phyloP scores from a whole-genome alignment of 495 filamentous ascomycete species.

The Aspergillus cavernicola region DNA sequence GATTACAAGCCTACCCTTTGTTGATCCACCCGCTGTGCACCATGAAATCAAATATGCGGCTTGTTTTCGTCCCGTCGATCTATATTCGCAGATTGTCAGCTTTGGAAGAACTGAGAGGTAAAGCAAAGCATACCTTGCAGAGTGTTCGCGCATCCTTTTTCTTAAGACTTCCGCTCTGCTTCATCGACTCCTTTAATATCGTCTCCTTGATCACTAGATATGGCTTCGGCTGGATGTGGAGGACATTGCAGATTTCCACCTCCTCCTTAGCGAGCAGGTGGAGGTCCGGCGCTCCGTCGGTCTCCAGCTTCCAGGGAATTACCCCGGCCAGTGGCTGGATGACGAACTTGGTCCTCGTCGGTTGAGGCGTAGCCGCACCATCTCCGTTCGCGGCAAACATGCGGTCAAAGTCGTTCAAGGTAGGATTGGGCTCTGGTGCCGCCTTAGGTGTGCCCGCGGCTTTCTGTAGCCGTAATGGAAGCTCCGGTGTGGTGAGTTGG shows the following conservation, averaged over 20 bases:
- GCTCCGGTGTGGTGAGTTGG: slow-evolving; percentile 71
- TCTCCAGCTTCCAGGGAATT: slow-evolving; percentile 63
- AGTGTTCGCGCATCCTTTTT: slow-evolving; percentile 81
- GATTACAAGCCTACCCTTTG: slow-evolving; percentile 50
- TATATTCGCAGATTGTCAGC: slow-evolving; percentile 25
- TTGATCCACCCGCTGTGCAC: slow-evolving; percentile 88
- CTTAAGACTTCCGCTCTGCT: slow-evolving; percentile 79
- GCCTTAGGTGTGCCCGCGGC: slow-evolving; percentile 31
- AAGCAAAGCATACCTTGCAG: slow-evolving; percentile 52
- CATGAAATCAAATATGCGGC: slow-evolving; percentile 89
- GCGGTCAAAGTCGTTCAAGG: slow-evolving; percentile 42
- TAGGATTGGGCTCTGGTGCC: slow-evolving; percentile 31
- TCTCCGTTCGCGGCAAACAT: slow-evolving; percentile 43
- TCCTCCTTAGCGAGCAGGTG: slow-evolving; percentile 87
- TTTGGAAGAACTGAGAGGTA: background rate
- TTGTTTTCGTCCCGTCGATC: slow-evolving; percentile 63
- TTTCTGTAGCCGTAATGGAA: slow-evolving; percentile 57
- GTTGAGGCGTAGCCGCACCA: slow-evolving; percentile 31
- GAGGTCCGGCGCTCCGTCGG: slow-evolving; percentile 72
- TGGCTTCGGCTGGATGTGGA: slow-evolving; percentile 85
- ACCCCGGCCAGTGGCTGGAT: slow-evolving; percentile 51
- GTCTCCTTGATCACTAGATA: slow-evolving; percentile 92
- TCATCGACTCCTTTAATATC: slow-evolving; percentile 81
- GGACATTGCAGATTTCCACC: slow-evolving; percentile 73
- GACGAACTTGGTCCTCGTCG: slow-evolving; percentile 45